phyloP scores from a whole-genome alignment of 306 rosid species.

The Delonix regia region DNA sequence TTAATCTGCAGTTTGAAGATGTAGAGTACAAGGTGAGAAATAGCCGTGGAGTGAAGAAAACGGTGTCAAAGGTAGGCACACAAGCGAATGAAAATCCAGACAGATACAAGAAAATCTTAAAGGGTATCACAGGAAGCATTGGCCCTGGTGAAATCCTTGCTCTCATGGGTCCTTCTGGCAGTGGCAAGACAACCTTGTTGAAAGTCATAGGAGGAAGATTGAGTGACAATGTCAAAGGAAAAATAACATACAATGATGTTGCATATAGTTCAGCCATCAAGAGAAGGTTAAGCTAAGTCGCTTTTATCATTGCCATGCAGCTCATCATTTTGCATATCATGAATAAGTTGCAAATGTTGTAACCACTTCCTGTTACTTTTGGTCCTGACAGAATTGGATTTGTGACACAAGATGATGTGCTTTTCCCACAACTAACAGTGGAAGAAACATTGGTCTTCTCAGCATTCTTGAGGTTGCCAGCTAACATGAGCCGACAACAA shows the following conservation, averaged over 20 bases:
- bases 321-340: conserved; percentile 26
- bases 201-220: conserved; percentile 88
- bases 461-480: conserved; percentile 80
- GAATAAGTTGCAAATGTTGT: not conserved
- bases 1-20: conserved; percentile 82
- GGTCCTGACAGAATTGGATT: conserved; percentile 75
- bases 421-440: conserved; percentile 84
- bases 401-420: conserved; percentile 93
- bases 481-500: conserved; percentile 66
- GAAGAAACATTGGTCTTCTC: conserved; percentile 89
- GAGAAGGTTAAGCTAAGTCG: conserved; percentile 67
- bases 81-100: conserved; percentile 53
- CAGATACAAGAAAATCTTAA: conserved; percentile 70
- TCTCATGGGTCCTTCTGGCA: conserved; percentile 96
- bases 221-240: conserved; percentile 70
- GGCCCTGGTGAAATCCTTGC: conserved; percentile 98
- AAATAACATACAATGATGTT: conserved; percentile 79
- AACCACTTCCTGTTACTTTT: not conserved
- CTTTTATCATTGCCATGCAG: not conserved
- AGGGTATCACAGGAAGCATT: conserved; percentile 88
- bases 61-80: conserved; percentile 58
- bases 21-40: conserved; percentile 77
- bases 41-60: conserved; percentile 51
- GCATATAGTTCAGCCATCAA: conserved; percentile 68
- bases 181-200: conserved; percentile 92